phyloP scores from a whole-genome alignment of 2,329 filamentous ascomycete genomes.

The Zymoseptoria ardabiliae region DNA sequence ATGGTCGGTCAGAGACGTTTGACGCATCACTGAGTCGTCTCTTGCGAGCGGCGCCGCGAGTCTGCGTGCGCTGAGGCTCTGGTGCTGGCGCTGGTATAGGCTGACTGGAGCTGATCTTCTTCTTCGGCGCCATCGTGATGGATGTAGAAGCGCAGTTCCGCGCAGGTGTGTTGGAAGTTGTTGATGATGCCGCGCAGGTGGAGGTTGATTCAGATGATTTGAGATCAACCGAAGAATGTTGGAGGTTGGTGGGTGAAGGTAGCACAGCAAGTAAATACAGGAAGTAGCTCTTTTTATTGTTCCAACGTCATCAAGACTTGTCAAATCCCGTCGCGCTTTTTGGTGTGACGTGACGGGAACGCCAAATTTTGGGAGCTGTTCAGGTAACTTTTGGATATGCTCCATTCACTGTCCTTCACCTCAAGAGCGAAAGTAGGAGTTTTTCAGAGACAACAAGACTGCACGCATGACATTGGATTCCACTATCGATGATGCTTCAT shows the following conservation, averaged over 20 bases:
- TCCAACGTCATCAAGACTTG: neutral
- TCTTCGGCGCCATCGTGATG: conserved; percentile 22
- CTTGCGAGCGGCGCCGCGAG: conserved; percentile 20
- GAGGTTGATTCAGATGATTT: neutral
- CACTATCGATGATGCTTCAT: neutral
- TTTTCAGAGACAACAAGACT: neutral
- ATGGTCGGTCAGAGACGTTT: conserved; percentile 17
- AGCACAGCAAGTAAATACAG: neutral
- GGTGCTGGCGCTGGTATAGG: neutral
- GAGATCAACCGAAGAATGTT: neutral
- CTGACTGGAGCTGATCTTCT: conserved; percentile 11
- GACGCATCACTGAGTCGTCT: conserved; percentile 24
- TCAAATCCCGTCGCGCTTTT: neutral
- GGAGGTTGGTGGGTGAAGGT: neutral
- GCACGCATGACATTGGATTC: neutral
- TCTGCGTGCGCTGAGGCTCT: conserved; percentile 11
- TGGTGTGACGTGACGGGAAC: neutral
- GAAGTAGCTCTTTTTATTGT: neutral
- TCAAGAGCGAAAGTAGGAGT: neutral
- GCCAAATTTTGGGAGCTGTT: neutral
- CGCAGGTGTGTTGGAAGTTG: neutral
- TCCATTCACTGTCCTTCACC: neutral
- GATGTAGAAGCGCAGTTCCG: neutral
- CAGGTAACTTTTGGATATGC: neutral
- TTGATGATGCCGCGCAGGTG: neutral